Conservation (phyloP, 2,329 filamentous ascomycete genomes). For the Aphanocladium album region DNA sequence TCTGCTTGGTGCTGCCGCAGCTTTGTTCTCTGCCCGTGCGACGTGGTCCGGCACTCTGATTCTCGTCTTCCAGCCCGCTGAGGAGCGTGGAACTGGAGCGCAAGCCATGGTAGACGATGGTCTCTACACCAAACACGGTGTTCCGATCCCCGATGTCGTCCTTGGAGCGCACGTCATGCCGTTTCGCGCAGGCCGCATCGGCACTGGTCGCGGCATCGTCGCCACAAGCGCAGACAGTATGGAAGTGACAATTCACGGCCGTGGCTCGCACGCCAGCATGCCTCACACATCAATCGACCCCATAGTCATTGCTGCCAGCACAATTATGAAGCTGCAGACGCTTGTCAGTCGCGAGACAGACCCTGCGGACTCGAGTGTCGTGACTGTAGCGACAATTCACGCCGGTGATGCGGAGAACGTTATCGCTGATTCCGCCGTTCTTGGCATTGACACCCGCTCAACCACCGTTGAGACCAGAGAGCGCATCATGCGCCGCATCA, state of each 20-base stretch:
- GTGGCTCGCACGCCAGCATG: constrained; percentile 35
- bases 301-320: constrained; percentile 36
- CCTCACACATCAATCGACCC: constrained; percentile 43
- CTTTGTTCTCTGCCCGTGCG: constrained; percentile 38
- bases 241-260: constrained; percentile 29
- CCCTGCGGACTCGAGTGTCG: constrained; percentile 34
- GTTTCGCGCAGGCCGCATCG: constrained; percentile 27
- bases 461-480: constrained; percentile 27
- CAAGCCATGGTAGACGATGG: constrained; percentile 34
- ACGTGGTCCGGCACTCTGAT: constrained; percentile 60
- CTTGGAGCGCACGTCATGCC: constrained; percentile 33
- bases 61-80: constrained; percentile 61
- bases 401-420: constrained; percentile 40
- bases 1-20: constrained; percentile 50
- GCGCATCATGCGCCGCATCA: constrained; percentile 31
- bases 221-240: constrained; percentile 23
- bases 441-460: constrained; percentile 38
- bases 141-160: constrained; percentile 29
- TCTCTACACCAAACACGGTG: constrained; percentile 23
- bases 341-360: constrained; percentile 27
- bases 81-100: constrained; percentile 60
- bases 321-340: constrained; percentile 32
- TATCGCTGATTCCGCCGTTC: constrained; percentile 35
- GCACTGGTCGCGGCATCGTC: constrained; percentile 21
- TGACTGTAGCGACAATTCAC: constrained; percentile 40